Evolutionary conservation across 2,329 filamentous ascomycete species (phyloP).

Genomic region (Elsinoe fawcettii): DNA sequence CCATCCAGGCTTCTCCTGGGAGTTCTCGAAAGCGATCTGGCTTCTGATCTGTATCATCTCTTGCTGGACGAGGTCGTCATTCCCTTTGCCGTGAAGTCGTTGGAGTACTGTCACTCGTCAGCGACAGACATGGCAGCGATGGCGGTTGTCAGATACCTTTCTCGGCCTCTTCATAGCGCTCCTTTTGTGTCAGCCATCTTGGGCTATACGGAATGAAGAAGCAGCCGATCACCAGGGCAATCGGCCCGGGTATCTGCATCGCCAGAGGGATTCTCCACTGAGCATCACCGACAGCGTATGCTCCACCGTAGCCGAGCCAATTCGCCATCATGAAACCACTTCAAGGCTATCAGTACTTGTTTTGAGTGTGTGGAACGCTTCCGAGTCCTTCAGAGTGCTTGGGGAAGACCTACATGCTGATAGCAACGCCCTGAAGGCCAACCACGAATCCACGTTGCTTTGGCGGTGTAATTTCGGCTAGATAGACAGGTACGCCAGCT

Average conservation of each 20-base stretch:
- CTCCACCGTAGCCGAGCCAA: constrained; percentile 36
- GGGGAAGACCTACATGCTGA: constrained; percentile 21
- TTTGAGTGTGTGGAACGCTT: too few relatives aligned
- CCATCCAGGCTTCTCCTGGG: not conserved
- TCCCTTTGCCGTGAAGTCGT: constrained; percentile 22
- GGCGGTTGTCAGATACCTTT: constrained; percentile 33
- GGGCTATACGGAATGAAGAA: constrained; percentile 33
- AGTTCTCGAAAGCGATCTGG: constrained; percentile 27
- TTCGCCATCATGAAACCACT: constrained; percentile 33
- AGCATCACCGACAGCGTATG: constrained; percentile 25
- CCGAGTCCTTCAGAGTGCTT: too few relatives aligned
- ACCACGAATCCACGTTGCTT: constrained; percentile 27
- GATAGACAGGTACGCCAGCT: constrained; percentile 26
- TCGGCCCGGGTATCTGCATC: constrained; percentile 35
- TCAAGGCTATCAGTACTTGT: not conserved
- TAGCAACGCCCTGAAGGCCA: constrained; percentile 27
- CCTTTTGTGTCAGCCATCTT: constrained; percentile 26
- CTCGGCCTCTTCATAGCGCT: constrained; percentile 35
- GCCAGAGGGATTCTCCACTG: constrained; percentile 59
- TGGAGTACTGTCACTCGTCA: constrained; percentile 25
- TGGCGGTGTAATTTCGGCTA: constrained; percentile 27
- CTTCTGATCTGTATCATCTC: constrained; percentile 27
- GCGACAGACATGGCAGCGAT: constrained; percentile 27
- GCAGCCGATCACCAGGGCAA: constrained; percentile 31
- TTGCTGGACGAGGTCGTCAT: constrained; percentile 22